These are phyloP conservation scores for Apostasia shenzhenica DNA, from an alignment of 106 monocot species.

Conservation along the genomic window DNA sequence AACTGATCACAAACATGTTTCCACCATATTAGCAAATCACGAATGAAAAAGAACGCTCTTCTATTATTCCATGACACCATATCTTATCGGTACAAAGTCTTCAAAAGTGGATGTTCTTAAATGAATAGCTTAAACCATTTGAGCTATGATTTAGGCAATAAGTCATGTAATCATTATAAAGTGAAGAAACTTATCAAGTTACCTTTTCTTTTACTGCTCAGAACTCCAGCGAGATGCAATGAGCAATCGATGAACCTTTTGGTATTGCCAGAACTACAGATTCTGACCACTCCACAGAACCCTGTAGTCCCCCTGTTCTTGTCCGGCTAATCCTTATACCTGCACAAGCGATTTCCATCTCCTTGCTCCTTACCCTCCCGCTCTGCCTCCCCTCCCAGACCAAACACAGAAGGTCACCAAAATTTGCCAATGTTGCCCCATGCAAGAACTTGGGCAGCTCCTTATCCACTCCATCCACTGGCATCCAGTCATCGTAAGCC, in stretches of 20 bases:
- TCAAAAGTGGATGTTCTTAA: too few species aligned
- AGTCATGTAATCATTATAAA: too few species aligned
- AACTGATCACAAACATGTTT: too few species aligned
- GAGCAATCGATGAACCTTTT: slow-evolving; percentile 36
- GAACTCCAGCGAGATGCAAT: slow-evolving; percentile 49
- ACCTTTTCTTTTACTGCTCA: slow-evolving; percentile 7
- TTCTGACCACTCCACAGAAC: slow-evolving; percentile 37
- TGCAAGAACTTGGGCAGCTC: slow-evolving; percentile 53
- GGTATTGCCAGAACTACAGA: slow-evolving; percentile 12
- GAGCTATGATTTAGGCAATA: too few species aligned
- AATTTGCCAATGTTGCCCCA: slow-evolving; percentile 49
- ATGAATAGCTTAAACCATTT: too few species aligned
- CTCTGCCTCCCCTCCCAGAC: slow-evolving; percentile 50
- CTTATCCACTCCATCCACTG: slow-evolving; percentile 50
- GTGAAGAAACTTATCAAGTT: too few species aligned
- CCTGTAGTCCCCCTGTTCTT: slow-evolving; percentile 22
- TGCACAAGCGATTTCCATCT: slow-evolving; percentile 36
- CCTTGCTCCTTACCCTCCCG: slow-evolving; percentile 7
- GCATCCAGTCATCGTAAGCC: slow-evolving; percentile 33
- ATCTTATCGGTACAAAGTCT: too few species aligned
- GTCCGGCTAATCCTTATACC: slow-evolving; percentile 35
- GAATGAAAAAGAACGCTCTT: too few species aligned
- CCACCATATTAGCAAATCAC: too few species aligned
- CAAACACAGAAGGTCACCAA: slow-evolving; percentile 52
- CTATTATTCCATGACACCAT: too few species aligned